Evolutionary conservation across 129 eudicot species (phyloP).

Genomic region (Sambucus nigra): DNA sequence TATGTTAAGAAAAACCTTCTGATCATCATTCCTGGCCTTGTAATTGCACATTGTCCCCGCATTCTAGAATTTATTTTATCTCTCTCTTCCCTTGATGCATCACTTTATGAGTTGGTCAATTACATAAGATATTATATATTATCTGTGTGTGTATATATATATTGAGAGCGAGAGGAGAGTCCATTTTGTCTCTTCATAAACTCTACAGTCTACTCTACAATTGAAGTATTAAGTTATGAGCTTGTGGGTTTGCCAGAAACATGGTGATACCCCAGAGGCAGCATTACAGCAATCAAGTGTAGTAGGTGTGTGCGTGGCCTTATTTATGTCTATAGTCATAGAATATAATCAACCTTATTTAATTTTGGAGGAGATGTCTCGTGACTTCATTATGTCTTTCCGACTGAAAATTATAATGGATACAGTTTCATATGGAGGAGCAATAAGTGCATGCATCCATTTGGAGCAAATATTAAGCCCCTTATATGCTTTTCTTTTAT

Average conservation of each 20-base stretch:
- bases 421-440: no score
- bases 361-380: neutral
- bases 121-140: no score
- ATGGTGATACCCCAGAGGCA: no score
- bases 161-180: neutral
- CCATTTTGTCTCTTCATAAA: no score
- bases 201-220: no score
- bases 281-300: neutral
- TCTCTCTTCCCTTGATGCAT: neutral
- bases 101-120: neutral
- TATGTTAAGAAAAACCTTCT: neutral
- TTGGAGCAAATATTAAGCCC: no score
- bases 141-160: neutral
- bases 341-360: neutral
- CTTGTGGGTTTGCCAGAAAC: no score
- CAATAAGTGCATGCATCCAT: no score
- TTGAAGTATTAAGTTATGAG: no score
- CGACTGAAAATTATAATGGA: constrained; percentile 6
- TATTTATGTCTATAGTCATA: no score
- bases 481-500: no score
- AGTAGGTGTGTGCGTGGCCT: neutral
- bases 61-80: neutral
- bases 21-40: neutral
- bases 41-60: neutral
- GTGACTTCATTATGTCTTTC: neutral